Percentiles rank a stretch among this genome's conserved stretches.
Evolutionary conservation across 2,329 filamentous ascomycete genomes (phyloP).

Genomic region (Pseudogymnoascus destructans): DNA sequence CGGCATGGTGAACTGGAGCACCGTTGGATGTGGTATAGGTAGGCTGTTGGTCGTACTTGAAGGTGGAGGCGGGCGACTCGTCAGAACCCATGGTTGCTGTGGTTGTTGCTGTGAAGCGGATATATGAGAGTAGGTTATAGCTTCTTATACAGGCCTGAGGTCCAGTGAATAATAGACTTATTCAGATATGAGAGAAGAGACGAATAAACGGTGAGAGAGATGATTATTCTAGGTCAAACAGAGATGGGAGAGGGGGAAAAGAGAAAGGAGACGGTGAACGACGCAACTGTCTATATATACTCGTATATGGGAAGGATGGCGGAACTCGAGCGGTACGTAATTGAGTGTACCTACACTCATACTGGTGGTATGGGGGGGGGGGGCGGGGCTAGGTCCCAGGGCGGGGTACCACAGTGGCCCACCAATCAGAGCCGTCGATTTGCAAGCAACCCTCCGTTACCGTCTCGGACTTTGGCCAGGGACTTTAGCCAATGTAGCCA

Average conservation of each 20-base stretch:
- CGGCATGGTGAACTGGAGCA: constrained; percentile 41
- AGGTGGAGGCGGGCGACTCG: constrained; percentile 33
- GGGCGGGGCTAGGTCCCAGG: background rate
- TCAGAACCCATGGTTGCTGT: constrained; percentile 31
- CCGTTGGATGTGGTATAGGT: constrained; percentile 49
- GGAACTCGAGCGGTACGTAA: background rate
- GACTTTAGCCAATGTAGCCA: background rate
- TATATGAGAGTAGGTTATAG: background rate
- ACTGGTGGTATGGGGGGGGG: background rate
- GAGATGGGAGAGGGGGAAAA: background rate
- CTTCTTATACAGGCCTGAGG: background rate
- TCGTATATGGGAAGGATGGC: constrained; percentile 2
- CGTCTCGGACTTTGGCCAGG: background rate
- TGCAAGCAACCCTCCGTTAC: background rate
- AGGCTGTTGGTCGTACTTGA: constrained; percentile 43
- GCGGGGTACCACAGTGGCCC: background rate
- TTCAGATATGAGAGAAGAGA: constrained; percentile 1
- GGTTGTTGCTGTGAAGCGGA: background rate
- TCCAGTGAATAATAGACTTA: background rate
- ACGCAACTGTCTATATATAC: constrained; percentile 4
- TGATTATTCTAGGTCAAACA: constrained; percentile 1
- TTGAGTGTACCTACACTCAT: constrained; percentile 8
- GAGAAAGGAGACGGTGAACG: background rate
- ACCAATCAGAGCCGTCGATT: background rate
- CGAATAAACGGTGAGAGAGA: background rate